A percentile compares a stretch with the other conserved stretches of the same genome.
Conservation (phyloP, 2,329 filamentous ascomycete species). For the Exophiala aquamarina region DNA sequence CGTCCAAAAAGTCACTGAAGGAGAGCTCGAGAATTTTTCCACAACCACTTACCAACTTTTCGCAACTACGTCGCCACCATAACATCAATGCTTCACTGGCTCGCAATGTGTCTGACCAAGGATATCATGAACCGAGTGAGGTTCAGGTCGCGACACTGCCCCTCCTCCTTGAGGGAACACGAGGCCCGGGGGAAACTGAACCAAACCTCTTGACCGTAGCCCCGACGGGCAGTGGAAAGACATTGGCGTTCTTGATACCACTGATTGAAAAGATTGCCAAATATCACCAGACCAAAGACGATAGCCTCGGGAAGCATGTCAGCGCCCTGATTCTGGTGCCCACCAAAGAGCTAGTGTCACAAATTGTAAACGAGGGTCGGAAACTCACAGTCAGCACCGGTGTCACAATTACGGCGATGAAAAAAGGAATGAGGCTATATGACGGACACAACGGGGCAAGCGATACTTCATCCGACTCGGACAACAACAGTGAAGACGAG, state of each 20-base stretch:
- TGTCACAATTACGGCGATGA: slow-evolving; percentile 77
- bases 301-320: slow-evolving; percentile 58
- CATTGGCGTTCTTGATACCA: slow-evolving; percentile 86
- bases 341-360: slow-evolving; percentile 76
- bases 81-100: slow-evolving; percentile 71
- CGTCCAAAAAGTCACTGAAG: slow-evolving; percentile 50
- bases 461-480: slow-evolving; percentile 32
- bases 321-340: slow-evolving; percentile 73
- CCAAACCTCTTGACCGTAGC: slow-evolving; percentile 81
- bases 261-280: slow-evolving; percentile 74
- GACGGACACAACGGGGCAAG: slow-evolving; percentile 29
- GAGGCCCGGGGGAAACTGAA: slow-evolving; percentile 47
- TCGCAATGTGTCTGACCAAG: slow-evolving; percentile 79
- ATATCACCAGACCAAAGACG: slow-evolving; percentile 36
- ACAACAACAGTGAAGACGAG: slow-evolving; percentile 38
- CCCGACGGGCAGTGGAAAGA: slow-evolving; percentile 96
- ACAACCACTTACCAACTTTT: slow-evolving; percentile 75
- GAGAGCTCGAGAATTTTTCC: slow-evolving; percentile 65
- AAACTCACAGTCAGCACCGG: slow-evolving; percentile 78
- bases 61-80: slow-evolving; percentile 68
- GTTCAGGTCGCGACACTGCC: slow-evolving; percentile 88
- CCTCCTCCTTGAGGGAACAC: slow-evolving; percentile 57
- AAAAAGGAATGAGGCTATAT: slow-evolving; percentile 73
- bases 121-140: slow-evolving; percentile 85
- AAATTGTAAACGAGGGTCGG: slow-evolving; percentile 78